phyloP scores from a whole-genome alignment of 352 stramenopile genomes.

The Pythium brachiatum region DNA sequence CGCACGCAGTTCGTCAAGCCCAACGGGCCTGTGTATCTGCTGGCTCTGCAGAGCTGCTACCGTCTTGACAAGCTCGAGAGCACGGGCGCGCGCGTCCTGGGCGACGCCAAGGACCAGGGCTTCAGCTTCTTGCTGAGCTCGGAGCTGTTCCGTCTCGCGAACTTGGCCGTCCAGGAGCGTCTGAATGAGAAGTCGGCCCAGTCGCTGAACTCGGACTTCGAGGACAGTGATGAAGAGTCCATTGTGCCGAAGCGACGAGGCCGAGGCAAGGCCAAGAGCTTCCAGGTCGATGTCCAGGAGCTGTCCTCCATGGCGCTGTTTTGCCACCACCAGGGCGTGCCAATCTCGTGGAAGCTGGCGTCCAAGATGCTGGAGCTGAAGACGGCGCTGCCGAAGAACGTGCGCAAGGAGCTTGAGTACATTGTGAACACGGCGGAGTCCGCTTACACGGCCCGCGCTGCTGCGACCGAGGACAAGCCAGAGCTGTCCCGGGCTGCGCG shows the following conservation, averaged over 20 bases:
- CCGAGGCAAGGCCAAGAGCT: constrained; percentile 1
- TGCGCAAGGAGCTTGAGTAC: constrained; percentile 41
- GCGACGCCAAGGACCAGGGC: constrained; percentile 51
- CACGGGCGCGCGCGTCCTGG: constrained; percentile 44
- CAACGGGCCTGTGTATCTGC: constrained; percentile 67
- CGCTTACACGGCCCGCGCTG: not conserved
- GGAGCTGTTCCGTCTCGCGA: constrained; percentile 27
- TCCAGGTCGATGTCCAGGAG: constrained; percentile 39
- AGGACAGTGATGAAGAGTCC: constrained; percentile 11
- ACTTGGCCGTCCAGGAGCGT: constrained; percentile 18
- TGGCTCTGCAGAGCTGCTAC: constrained; percentile 65
- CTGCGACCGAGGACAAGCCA: not conserved
- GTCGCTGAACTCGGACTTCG: constrained; percentile 3
- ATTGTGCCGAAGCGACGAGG: constrained; percentile 21
- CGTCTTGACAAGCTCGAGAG: constrained; percentile 48
- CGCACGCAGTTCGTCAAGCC: constrained; percentile 74
- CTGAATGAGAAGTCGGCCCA: not conserved
- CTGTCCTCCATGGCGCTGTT: constrained; percentile 53
- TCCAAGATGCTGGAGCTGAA: constrained; percentile 43
- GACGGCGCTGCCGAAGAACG: constrained; percentile 32
- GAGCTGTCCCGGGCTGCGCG: not conserved
- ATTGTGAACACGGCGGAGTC: constrained; percentile 12
- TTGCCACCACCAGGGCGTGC: constrained; percentile 50
- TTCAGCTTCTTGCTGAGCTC: constrained; percentile 32
- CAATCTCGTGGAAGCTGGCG: constrained; percentile 36